Percentiles rank a stretch among this genome's conserved stretches.
These are phyloP conservation scores for Pichia membranifaciens DNA, from an alignment of 805 yeast species.

Conservation along the genomic window DNA sequence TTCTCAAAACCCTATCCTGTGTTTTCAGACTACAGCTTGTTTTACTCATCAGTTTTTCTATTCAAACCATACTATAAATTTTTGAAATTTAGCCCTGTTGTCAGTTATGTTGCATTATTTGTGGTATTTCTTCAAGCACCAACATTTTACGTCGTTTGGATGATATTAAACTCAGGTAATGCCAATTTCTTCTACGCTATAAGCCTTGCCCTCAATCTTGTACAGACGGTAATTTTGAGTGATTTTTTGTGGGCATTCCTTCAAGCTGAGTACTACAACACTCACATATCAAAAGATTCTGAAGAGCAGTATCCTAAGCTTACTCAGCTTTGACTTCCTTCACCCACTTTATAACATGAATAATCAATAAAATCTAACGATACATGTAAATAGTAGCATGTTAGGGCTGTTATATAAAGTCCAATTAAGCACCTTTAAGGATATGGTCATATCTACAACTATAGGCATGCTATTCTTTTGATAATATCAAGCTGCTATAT, in stretches of 20 bases:
- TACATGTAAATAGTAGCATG: too few species aligned
- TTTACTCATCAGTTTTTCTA: constrained; percentile 27
- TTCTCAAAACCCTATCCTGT: constrained; percentile 84
- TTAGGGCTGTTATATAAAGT: too few species aligned
- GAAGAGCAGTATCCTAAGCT: constrained; percentile 20
- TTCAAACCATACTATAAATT: constrained; percentile 25
- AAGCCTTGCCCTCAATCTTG: constrained; percentile 70
- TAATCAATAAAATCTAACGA: too few species aligned
- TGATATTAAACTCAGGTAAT: constrained; percentile 88
- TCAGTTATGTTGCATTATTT: constrained; percentile 23
- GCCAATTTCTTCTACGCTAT: constrained; percentile 95
- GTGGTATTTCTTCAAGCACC: constrained; percentile 62
- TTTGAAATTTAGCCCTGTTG: constrained; percentile 27
- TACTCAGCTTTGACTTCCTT: constrained; percentile 35
- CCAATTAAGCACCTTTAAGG: too few species aligned
- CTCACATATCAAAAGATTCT: constrained; percentile 17
- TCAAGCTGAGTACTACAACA: constrained; percentile 51
- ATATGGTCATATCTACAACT: too few species aligned
- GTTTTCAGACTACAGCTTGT: constrained; percentile 60
- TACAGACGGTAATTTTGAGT: constrained; percentile 58
- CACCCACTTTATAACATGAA: too few species aligned
- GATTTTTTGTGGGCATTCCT: constrained; percentile 82
- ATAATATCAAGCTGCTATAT: too few species aligned
- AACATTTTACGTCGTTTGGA: constrained; percentile 90
- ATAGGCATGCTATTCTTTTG: too few species aligned